Base-by-base conservation (phyloP, 768 basidiomycete genomes). In the Kwoniella sp. region DNA sequence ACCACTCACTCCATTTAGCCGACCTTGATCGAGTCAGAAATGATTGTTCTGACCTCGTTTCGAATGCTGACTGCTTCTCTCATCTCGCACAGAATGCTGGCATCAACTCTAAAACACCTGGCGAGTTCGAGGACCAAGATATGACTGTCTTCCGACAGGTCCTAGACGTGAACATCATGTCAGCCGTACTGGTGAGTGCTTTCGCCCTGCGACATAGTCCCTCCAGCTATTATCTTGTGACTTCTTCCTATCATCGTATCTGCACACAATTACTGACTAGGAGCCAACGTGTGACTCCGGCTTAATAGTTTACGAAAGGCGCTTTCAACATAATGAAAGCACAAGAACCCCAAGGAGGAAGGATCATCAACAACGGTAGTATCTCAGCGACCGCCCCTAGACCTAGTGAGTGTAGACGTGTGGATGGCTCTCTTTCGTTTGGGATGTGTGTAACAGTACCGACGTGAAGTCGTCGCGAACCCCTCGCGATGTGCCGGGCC, bases 341-440 rank as follows among this genome's bases (percentile, higher is more conserved):
- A 0, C 90, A 93, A 76, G 76, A 81, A 0, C 91, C 92, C 0
- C 83, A 83, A 61, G 92, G 91, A 66, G 91, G 90, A 0, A 85
- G 90, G 22, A 89, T 93, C 67, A 89, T 94, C 81, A 92, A 92
- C 82, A 92, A 93, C 71, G 91, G 91, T 45, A 76, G 73, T 73
- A 82, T 82, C 55, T 80, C 80, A 1, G 77, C 79, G 2, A 67
- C 73, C 12, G 62, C 79, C 0, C 81, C 81, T 53, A 61, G 81
- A 58, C 80, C 80, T 2, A 78, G 81, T 82, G 55, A 68, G 78
- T 63, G 25, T 28, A n/a, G n/a, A n/a, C n/a, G n/a, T n/a, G 28
- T 4, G 3, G n/a, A 34, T 37, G 37, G 4, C 22, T 5, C 26
- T 55, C 30, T 28, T 29, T 23, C 48, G 52, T 31, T 26, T 34